Evolutionary conservation across 2,329 filamentous ascomycete species (phyloP), one percentile per base, ranked within the genome.

Genomic region (Zymoseptoria crescenta): DNA sequence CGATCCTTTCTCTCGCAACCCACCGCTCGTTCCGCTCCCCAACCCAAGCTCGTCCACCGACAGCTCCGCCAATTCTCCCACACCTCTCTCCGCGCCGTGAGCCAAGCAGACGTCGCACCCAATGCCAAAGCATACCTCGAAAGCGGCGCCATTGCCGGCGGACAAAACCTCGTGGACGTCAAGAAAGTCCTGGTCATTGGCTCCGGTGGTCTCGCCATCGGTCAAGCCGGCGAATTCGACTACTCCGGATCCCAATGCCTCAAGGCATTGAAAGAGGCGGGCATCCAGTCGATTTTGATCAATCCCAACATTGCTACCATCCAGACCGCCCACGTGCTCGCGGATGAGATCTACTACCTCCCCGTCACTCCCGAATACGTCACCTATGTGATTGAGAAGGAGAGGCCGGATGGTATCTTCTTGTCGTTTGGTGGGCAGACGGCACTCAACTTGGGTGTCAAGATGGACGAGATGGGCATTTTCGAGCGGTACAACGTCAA

Each of bases 231-330:
- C 79, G 93, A 97, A 80, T 97, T 97, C 71, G 93, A 97, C 78
- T 97, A 97, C 77, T 97, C 94, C 75, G 93, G 94, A 65, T 92
- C 93, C 5, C 94, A 97, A 80, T 94, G 94, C 57, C 82, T 99
- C 64, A 97, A 97, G 79, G 94, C 94, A 48, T 82, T 99, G 62
- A 97, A 96, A 78, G 93, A 97, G 79, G 93, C 92, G 64, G 91
- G 91, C 62, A 89, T 97, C 61, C 79, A 87, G 67, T 96, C 93
- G 8, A 89, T 97, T 57, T 85, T 97, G 65, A 92, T 97, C 75
- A 97, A 97, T 78, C 93, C 93, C 70, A 97, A 97, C 75, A 97
- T 97, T 74, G 93, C 93, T 61, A 97, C 94, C 59, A 97, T 97
- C 72, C 93, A 97, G 79, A 97, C 93, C 69, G 91, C 95, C 75